Evolutionary conservation across 768 basidiomycete genomes (phyloP).

Genomic region (Gymnopilus dilepis): DNA sequence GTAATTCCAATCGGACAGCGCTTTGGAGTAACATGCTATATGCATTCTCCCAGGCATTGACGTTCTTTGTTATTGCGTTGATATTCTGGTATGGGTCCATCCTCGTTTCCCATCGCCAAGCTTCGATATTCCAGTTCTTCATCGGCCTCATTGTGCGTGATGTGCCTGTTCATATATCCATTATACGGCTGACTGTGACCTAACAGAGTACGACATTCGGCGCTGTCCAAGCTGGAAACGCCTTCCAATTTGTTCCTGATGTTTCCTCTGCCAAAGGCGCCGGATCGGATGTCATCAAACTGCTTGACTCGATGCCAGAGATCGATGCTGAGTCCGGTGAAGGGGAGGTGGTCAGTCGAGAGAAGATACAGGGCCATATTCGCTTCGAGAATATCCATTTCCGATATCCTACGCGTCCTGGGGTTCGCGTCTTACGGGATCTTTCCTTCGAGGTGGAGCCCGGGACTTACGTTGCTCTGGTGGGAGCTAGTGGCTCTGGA

Average conservation of each 20-base stretch:
- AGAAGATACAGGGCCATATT: slow-evolving; percentile 62
- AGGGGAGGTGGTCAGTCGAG: slow-evolving; percentile 57
- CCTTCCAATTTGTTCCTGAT: slow-evolving; percentile 87
- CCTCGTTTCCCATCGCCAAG: slow-evolving; percentile 60
- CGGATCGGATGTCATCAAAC: slow-evolving; percentile 72
- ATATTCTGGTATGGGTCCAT: slow-evolving; percentile 79
- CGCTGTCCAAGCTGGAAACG: slow-evolving; percentile 86
- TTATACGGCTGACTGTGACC: no score
- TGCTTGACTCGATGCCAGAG: slow-evolving; percentile 75
- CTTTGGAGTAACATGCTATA: slow-evolving; percentile 70
- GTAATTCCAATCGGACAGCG: slow-evolving; percentile 65
- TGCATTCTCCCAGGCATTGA: slow-evolving; percentile 72
- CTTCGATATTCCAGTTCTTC: slow-evolving; percentile 73
- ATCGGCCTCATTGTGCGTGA: slow-evolving; percentile 76
- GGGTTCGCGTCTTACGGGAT: slow-evolving; percentile 81
- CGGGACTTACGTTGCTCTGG: slow-evolving; percentile 83
- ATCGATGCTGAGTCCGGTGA: slow-evolving; percentile 80
- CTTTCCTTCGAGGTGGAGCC: slow-evolving; percentile 74
- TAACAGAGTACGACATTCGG: slow-evolving; percentile 72
- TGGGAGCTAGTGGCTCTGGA: slow-evolving; percentile 81
- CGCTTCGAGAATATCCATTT: slow-evolving; percentile 83
- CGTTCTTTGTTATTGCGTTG: slow-evolving; percentile 84
- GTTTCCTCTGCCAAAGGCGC: slow-evolving; percentile 84
- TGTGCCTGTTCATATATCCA: no score
- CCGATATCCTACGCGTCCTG: slow-evolving; percentile 88